Conservation (phyloP, 2,329 filamentous ascomycete species). For the Camptophora hylomeconis region DNA sequence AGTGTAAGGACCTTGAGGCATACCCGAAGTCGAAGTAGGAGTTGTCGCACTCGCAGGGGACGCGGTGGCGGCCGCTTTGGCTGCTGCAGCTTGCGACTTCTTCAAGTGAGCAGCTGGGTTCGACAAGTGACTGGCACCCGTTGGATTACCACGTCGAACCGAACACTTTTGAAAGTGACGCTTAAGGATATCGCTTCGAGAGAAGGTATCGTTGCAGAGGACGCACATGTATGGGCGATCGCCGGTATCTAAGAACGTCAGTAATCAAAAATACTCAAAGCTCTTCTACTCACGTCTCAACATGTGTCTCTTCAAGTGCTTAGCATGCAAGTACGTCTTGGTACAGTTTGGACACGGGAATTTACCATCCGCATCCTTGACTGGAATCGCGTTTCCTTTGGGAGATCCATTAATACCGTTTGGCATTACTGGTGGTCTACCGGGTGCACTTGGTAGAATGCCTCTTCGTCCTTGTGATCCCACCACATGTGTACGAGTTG, state of each 20-base stretch:
- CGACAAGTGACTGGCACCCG: constrained; percentile 84
- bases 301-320: constrained; percentile 93
- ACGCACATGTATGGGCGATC: constrained; percentile 98
- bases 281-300: constrained; percentile 66
- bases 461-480: constrained; percentile 87
- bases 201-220: constrained; percentile 95
- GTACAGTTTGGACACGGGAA: constrained; percentile 97
- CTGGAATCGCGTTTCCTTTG: constrained; percentile 74
- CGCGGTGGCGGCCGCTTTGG: constrained; percentile 12
- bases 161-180: constrained; percentile 99
- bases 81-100: constrained; percentile 42
- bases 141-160: constrained; percentile 87
- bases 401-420: constrained; percentile 46
- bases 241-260: constrained; percentile 60
- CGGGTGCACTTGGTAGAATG: constrained; percentile 81
- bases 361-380: constrained; percentile 94
- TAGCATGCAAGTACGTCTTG: constrained; percentile 94
- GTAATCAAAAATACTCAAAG: constrained; percentile 6
- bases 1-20: constrained; percentile 16
- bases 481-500: constrained; percentile 64
- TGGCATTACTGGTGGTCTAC: constrained; percentile 63
- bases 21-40: constrained; percentile 10
- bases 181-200: constrained; percentile 93
- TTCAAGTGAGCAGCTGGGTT: constrained; percentile 83
- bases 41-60: constrained; percentile 5